These are phyloP conservation scores for Immersiella caudata DNA, from an alignment of 495 filamentous ascomycete species.

Conservation along the genomic window DNA sequence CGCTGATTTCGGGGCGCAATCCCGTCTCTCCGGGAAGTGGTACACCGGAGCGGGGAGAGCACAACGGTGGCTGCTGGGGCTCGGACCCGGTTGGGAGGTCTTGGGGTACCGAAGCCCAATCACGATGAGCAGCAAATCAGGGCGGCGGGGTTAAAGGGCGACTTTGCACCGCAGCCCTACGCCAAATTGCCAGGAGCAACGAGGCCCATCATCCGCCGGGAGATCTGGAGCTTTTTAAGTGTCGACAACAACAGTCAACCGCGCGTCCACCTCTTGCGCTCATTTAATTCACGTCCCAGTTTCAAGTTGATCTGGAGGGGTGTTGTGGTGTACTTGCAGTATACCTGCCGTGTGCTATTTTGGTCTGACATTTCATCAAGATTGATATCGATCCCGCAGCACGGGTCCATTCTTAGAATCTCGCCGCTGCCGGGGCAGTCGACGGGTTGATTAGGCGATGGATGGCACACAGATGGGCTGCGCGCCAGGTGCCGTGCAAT, in stretches of 20 bases:
- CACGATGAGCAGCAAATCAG: slow-evolving; percentile 27
- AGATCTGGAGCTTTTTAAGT: slow-evolving; percentile 16
- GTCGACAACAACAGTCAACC: slow-evolving; percentile 10
- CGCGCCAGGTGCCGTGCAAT: background rate
- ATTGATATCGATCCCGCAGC: slow-evolving; percentile 16
- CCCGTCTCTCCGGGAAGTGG: slow-evolving; percentile 26
- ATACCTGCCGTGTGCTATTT: slow-evolving; percentile 22
- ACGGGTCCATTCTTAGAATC: slow-evolving; percentile 19
- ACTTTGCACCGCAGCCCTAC: slow-evolving; percentile 32
- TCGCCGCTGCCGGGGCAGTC: background rate
- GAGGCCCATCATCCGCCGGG: slow-evolving; percentile 30
- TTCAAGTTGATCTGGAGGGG: slow-evolving; percentile 23
- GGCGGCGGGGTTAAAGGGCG: slow-evolving; percentile 32
- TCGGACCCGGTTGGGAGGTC: slow-evolving; percentile 22
- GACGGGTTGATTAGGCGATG: background rate
- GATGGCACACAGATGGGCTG: background rate
- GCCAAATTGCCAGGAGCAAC: slow-evolving; percentile 27
- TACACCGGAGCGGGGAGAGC: slow-evolving; percentile 17
- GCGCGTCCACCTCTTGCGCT: slow-evolving; percentile 8
- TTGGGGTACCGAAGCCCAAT: slow-evolving; percentile 20
- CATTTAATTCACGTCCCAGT: slow-evolving; percentile 17
- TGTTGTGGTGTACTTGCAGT: background rate
- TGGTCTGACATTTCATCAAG: slow-evolving; percentile 20
- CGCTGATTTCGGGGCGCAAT: slow-evolving; percentile 34
- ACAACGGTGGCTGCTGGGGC: slow-evolving; percentile 7